Evolutionary conservation across 2,329 filamentous ascomycete genomes (phyloP).

Genomic region (Alternaria rosae): DNA sequence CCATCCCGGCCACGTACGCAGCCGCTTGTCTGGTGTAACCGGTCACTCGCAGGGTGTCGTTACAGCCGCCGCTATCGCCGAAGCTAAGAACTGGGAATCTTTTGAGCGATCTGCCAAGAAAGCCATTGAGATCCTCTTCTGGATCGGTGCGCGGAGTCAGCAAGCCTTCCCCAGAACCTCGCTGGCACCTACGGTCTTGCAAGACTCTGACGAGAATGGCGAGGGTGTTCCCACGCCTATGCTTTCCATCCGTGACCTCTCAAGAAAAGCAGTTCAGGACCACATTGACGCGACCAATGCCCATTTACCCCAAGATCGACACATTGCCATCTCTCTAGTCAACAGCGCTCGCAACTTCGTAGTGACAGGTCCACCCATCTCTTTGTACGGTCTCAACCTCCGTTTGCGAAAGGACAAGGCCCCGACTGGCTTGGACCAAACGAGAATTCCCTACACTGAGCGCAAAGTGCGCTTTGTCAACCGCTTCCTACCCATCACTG

Average conservation of each 20-base stretch:
- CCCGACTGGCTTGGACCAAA: slow-evolving; percentile 95
- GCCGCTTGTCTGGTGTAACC: slow-evolving; percentile 85
- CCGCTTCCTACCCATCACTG: slow-evolving; percentile 95
- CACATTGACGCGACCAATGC: slow-evolving; percentile 97
- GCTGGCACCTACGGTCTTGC: slow-evolving; percentile 85
- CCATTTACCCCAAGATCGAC: slow-evolving; percentile 88
- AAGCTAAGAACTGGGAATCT: slow-evolving; percentile 90
- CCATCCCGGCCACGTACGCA: slow-evolving; percentile 85
- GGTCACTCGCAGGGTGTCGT: slow-evolving; percentile 97
- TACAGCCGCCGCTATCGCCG: slow-evolving; percentile 88
- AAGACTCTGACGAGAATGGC: slow-evolving; percentile 91
- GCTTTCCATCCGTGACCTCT: slow-evolving; percentile 94
- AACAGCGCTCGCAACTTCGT: slow-evolving; percentile 98
- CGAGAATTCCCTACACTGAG: slow-evolving; percentile 90
- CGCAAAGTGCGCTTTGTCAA: slow-evolving; percentile 97
- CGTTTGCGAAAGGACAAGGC: slow-evolving; percentile 97
- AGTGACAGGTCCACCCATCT: slow-evolving; percentile 93
- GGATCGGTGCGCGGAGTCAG: slow-evolving; percentile 96
- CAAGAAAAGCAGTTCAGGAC: slow-evolving; percentile 86
- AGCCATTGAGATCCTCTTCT: slow-evolving; percentile 92
- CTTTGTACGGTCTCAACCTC: slow-evolving; percentile 93
- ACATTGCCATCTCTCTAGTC: slow-evolving; percentile 93
- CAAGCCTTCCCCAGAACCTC: slow-evolving; percentile 97
- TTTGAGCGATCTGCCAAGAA: slow-evolving; percentile 81
- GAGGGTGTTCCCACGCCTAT: slow-evolving; percentile 97